Evolutionary conservation across 257 asterid species (phyloP), one percentile per base, ranked within the genome.

Genomic region (Ligustrum vulgare): DNA sequence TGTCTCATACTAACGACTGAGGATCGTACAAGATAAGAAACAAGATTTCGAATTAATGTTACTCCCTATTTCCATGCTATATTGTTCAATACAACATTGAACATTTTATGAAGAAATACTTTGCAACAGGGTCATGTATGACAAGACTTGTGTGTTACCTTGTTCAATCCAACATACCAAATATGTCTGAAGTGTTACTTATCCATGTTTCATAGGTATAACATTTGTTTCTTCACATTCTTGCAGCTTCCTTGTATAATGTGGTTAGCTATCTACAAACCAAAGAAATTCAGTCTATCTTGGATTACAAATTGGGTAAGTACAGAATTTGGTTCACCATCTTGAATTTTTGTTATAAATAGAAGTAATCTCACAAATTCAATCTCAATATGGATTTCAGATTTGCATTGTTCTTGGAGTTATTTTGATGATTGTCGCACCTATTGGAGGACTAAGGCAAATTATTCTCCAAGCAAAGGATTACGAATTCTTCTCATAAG

Each of bases 281-380:
- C 89, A 34, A 80, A 63, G 75, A 82, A 62, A 37, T 80, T 75
- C 72, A 51, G 85, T 72, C 49, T 79, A 9, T 77, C 86, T 49
- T 85, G 89, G 86, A 73, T 82, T 15, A 28, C 78, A 2, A 86
- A 86, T 70, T 86, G 87, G 90, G 90, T 89, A 89, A 3, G 77
- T 67, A 23, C 72, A 31, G 0, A 22, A 54, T 67, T 4, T 37
- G 32, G 23, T 16, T 5, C 2, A 33, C 39, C 23, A 35, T 67
- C n/a, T 1, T 56, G 71, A 43, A 16, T n/a, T 16, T 36, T 37
- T 3, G n/a, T 8, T 2, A 8, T 23, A 41, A 36, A 20, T 37
- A 11, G 23, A 39, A 70, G 15, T 43, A 28, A 37, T 13, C 12
- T 51, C 5, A 70, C 39, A 69, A 43, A 5, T 56, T 69, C 6